Evolutionary conservation across 108 stramenopile genomes (phyloP), one percentile per base, ranked within the genome.

Genomic region (Stephanodiscus triporus): DNA sequence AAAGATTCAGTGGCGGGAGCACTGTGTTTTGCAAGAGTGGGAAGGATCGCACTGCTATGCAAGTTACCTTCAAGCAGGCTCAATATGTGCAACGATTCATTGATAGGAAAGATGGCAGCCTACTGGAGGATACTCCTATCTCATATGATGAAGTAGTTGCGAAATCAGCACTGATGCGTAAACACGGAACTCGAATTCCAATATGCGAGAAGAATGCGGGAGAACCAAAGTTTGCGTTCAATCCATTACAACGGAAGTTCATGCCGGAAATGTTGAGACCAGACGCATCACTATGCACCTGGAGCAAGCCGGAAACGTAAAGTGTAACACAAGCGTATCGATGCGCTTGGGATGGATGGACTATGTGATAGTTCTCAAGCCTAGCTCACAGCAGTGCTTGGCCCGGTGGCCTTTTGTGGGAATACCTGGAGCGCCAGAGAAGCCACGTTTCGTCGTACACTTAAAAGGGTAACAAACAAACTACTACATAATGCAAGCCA

Each of bases 21-120:
- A 69, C 85, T 47, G 87, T 92, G 5, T 95, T 92, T 81, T 97
- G 97, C 83, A 97, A 97, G 70, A 88, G 86, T 62, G 97, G 94
- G 26, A 97, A 97, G 70, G 97, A 97, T 80, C 86, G 97, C 26
- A 96, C 97, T 19, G 92, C 91, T 22, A 97, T 97, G 97, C 92
- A 92, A 55, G 88, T 93, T n/a, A 95, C 93, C 19, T 91, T 89
- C 71, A 92, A 95, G 70, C 89, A 94, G 69, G 90, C 91, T 30
- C 89, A 88, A 55, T 92, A 91, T 68, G 70, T 89, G 10, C 71
- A 77, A 19, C 76, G 84, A 40, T 88, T 87, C 45, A 87, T 73
- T 17, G 62, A 75, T 7, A 72, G 51, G 61, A 80, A 64, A 43
- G 59, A 58, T 10, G 70, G 30, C 5, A 66, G 56, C 57, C 22